Base-by-base conservation (phyloP, 2,329 filamentous ascomycete genomes). In the Stagonosporopsis rhizophila region DNA sequence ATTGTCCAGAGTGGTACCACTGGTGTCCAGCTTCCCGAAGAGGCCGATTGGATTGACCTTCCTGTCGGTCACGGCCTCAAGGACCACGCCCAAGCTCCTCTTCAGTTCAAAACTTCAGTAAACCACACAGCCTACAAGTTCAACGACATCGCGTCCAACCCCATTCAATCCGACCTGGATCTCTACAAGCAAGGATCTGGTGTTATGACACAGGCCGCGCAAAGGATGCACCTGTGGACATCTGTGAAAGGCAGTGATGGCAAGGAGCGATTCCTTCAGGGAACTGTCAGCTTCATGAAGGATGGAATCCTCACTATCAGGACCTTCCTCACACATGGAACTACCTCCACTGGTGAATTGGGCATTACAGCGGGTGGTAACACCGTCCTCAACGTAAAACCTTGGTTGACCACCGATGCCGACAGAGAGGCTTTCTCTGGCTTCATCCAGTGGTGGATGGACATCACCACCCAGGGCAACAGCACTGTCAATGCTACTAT, bases 301-400 rank as follows among this genome's bases (percentile, higher is more conserved):
- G 55, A 64, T 51, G 55, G 42, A 25, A 62, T 50, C 38, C 59
- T 68, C 55, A 59, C 56, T 38, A 48, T 64, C 44, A 58, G 63
- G 55, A 52, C 62, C 25, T 58, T 65, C 53, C 55, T 66, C 22
- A 68, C 65, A 6, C 63, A 68, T 53, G 61, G 61, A 30, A 56
- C 59, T 6, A 63, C 64, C n/a, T 66, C 64, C 2, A 47, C 53
- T 20, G 65, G 65, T 34, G 52, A 47, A 22, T 58, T 68, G 6
- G 64, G 63, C 22, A 64, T 70, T 25, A 65, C 65, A 17, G 32
- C 56, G 19, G 54, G 57, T 1, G 70, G 74, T 15, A 65, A 74
- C 42, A 75, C 77, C 51, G 67, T 76, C 25, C 67, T 82, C 52
- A 75, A 74, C 27, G 70, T 81, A 45, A 80, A 80, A 66, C 69